These are phyloP conservation scores for Wickerhamomyces hampshirensis DNA, from an alignment of 805 yeast species.

Conservation along the genomic window DNA sequence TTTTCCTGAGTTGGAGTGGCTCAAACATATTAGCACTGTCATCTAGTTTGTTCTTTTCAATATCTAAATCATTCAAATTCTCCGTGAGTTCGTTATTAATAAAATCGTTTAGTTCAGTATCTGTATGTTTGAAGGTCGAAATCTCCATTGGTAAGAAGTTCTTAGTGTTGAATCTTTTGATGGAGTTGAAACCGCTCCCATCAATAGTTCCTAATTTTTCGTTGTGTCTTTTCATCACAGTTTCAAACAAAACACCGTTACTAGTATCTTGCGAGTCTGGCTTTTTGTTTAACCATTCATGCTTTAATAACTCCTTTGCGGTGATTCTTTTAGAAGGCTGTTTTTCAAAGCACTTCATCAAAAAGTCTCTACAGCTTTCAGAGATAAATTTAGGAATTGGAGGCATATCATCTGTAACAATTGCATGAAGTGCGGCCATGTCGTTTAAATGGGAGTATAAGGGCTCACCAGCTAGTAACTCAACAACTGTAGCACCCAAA, in stretches of 20 bases:
- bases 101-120: constrained; percentile 6
- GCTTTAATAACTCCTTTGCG: constrained; percentile 51
- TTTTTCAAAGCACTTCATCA: constrained; percentile 65
- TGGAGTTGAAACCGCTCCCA: constrained; percentile 13
- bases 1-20: constrained; percentile 5
- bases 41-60: constrained; percentile 5
- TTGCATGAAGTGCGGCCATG: constrained; percentile 79
- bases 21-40: constrained; percentile 13
- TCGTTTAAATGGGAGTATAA: constrained; percentile 76
- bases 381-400: constrained; percentile 55
- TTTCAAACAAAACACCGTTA: no score
- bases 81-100: constrained; percentile 10
- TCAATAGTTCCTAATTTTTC: neutral
- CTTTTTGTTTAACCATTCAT: constrained; percentile 54
- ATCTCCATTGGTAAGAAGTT: constrained; percentile 19
- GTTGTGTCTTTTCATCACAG: neutral
- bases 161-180: constrained; percentile 17
- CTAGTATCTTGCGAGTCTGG: neutral
- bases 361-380: constrained; percentile 46
- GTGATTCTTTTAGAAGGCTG: constrained; percentile 55
- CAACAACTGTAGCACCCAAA: constrained; percentile 90
- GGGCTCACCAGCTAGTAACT: constrained; percentile 79
- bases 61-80: constrained; percentile 8
- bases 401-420: constrained; percentile 70
- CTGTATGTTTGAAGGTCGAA: constrained; percentile 15